Percentiles rank a stretch among this genome's conserved stretches.
Evolutionary conservation across 2,329 filamentous ascomycete species (phyloP).

Genomic region (Botrytis fabae): DNA sequence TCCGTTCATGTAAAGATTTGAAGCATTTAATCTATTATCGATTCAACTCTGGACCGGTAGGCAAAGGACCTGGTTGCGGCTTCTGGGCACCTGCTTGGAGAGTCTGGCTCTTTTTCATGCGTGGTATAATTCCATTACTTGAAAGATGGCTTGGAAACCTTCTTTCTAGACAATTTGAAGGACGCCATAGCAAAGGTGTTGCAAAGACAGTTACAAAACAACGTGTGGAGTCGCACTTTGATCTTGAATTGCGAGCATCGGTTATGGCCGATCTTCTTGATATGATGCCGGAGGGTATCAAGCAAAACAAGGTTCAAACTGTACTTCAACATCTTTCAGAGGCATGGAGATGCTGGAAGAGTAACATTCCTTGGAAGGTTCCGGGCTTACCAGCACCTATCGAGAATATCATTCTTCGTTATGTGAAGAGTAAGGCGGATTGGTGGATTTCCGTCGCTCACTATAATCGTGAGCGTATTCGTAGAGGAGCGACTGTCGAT

Average conservation of each 20-base stretch:
- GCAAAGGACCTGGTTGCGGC: constrained; percentile 95
- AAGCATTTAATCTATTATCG: constrained; percentile 99
- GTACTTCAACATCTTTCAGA: constrained; percentile 96
- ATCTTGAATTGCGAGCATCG: constrained; percentile 92
- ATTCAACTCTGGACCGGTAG: constrained; percentile 95
- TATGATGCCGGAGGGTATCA: constrained; percentile 99
- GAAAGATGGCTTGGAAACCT: constrained; percentile 98
- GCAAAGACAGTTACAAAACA: constrained; percentile 99
- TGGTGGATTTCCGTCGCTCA: constrained; percentile 99
- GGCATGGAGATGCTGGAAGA: constrained; percentile 99
- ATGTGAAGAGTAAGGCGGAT: constrained; percentile 98
- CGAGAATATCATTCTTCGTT: constrained; percentile 97
- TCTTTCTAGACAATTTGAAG: constrained; percentile 95
- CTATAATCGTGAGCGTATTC: constrained; percentile 96
- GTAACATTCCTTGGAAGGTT: constrained; percentile 99
- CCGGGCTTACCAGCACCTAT: constrained; percentile 94
- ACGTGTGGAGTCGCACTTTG: constrained; percentile 97
- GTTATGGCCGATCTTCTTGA: constrained; percentile 99
- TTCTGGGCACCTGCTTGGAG: constrained; percentile 99
- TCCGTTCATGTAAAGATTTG: constrained; percentile 96
- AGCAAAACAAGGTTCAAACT: constrained; percentile 98
- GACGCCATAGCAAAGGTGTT: constrained; percentile 96
- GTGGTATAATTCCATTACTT: constrained; percentile 92
- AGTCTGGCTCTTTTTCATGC: constrained; percentile 99
- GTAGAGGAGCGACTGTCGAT: constrained; percentile 93